Base-by-base conservation (phyloP, 2,329 filamentous ascomycete species). In the Periconia digitata region DNA sequence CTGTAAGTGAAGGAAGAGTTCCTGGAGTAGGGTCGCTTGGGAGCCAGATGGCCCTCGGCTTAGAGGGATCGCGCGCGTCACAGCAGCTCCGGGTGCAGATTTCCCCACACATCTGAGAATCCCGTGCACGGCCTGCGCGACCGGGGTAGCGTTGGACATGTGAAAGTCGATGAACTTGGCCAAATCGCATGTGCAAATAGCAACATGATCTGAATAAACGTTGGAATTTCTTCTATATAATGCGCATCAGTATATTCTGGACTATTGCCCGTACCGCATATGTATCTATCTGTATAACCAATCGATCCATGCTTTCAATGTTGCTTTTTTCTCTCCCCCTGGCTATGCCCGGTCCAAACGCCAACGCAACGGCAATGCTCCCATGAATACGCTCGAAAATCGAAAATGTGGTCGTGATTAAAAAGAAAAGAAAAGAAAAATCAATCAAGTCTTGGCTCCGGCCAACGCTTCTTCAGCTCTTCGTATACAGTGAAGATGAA, bases 401-500 rank as follows among this genome's bases (percentile, higher is more conserved):
- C 18, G n/a, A 24, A n/a, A n/a, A n/a, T n/a, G n/a, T n/a, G n/a
- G n/a, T n/a, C 27, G 27, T 32, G 10, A 32, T 32, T 10, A 32
- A 32, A 32, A 32, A 13, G 10, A 32, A 32, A 15, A 10, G 4
- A 3, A 32, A 32, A 13, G 27, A 32, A 4, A 10, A 10, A 12
- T 45, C 50, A 53, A 5, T 56, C 54, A 27, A 24, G n/a, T 27
- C 32, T 22, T 36, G 51, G 53, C 27, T 59, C 59, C 29, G 65
- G 60, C 68, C 68, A 71, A 27, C 59, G 57, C 56, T 64, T 69
- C 75, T 91, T 91, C 70, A 99, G 72, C 13, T 85, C 87, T 73
- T 97, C 94, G 68, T 92, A 97, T 52, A 97, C 85, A 53, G 94
- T 92, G 66, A 99, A 99, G 51, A 99, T 99, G 66, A 97, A 91